Evolutionary conservation across 1,284 basidiomycete genomes (phyloP).

Genomic region (Pascua sp.): DNA sequence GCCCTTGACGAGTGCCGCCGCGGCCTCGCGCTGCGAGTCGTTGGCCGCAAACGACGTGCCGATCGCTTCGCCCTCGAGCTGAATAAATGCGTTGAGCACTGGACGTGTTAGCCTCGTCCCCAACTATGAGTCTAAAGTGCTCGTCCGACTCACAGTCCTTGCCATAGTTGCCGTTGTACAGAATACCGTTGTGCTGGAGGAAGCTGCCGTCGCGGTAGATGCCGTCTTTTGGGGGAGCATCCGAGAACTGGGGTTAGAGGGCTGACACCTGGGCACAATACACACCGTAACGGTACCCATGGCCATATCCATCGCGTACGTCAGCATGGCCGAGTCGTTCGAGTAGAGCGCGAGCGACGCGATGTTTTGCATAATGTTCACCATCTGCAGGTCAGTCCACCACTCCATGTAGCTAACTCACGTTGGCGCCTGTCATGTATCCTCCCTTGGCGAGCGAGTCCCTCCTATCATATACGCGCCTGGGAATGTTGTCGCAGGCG

Average conservation of each 20-base stretch:
- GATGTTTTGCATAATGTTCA: slow-evolving; percentile 30
- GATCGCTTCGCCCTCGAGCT: slow-evolving; percentile 47
- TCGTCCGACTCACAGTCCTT: slow-evolving; percentile 48
- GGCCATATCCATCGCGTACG: slow-evolving; percentile 20
- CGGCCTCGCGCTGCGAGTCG: slow-evolving; percentile 50
- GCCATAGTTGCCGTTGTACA: slow-evolving; percentile 64
- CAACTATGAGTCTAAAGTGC: slow-evolving; percentile 28
- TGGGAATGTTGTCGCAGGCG: slow-evolving; percentile 57
- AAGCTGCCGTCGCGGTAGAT: slow-evolving; percentile 64
- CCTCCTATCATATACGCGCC: slow-evolving; percentile 57
- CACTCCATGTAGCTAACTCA: slow-evolving; percentile 4
- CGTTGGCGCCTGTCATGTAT: slow-evolving; percentile 58
- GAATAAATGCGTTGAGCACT: slow-evolving; percentile 27
- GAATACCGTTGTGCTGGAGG: slow-evolving; percentile 59
- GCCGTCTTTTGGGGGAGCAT: slow-evolving; percentile 53
- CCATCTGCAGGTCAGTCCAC: slow-evolving; percentile 3
- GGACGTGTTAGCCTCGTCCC: slow-evolving; percentile 37
- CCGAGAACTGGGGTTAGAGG: slow-evolving; percentile 7
- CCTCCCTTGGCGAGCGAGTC: slow-evolving; percentile 24
- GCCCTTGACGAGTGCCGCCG: slow-evolving; percentile 56
- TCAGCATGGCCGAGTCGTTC: slow-evolving; percentile 18
- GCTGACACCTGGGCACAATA: neutral
- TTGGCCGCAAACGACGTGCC: slow-evolving; percentile 58
- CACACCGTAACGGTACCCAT: slow-evolving; percentile 7
- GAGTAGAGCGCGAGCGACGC: slow-evolving; percentile 25